Evolutionary conservation across 139 green algal genomes (phyloP), one percentile per base, ranked within the genome.

Genomic region (Picochlorum sp.): DNA sequence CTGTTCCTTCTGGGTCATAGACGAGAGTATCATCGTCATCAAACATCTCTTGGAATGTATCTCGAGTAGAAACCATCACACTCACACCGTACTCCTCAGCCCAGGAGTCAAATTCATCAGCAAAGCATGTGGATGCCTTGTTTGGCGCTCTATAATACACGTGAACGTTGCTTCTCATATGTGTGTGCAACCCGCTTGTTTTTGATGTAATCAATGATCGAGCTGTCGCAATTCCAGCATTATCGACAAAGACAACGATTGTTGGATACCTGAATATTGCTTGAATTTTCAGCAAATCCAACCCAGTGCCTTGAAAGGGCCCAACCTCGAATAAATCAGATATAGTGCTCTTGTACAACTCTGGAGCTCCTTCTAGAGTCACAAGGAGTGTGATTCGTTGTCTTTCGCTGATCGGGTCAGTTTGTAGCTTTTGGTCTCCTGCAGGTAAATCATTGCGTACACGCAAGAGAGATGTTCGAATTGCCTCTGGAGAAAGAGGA

Each of bases 71-170:
- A 26, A 76, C 82, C 28, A 80, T 60, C 23, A 87, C 74, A 13
- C 77, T 76, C 57, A 75, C 75, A 38, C 58, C 56, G 21, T 69
- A 60, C 26, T 63, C 7, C 50, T 66, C 4, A 38, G 71, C 62
- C 86, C 86, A 94, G 15, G 59, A 28, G 10, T 81, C 73, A 18
- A 80, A 89, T 15, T 49, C 28, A 16, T 86, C 76, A 11, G 56
- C 56, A 62, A 80, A 89, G 49, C 58, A 72, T n/a, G 91, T 45
- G 4, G 71, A 68, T 1, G 79, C 74, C 34, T 87, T 57, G 56
- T 90, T 91, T 18, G 69, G 74, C 0, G 76, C 82, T 69, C 77
- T 72, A 76, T 92, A 94, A 71, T 92, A 94, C 47, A 92, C 64
- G 28, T 73, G 63, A 4, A 90, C 79, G 56, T 92, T 80, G 8